phyloP scores from a whole-genome alignment of 352 stramenopile genomes.

The Paralagenidium karlingii region DNA sequence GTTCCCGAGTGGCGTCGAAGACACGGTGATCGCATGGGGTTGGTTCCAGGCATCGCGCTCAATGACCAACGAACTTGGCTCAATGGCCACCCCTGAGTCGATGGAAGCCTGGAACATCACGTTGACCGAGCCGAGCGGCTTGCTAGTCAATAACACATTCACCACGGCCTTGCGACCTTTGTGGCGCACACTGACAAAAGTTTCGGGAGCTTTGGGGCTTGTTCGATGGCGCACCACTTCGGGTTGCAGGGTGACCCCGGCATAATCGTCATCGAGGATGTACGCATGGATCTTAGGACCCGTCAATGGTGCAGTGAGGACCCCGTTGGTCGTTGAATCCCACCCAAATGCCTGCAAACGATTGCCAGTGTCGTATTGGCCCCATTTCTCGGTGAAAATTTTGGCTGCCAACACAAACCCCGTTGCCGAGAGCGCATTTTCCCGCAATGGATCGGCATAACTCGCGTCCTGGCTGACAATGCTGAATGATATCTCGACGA shows the following conservation, averaged over 20 bases:
- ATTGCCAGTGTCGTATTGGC: constrained; percentile 45
- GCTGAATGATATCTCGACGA: constrained; percentile 15
- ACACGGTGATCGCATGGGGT: too few species aligned
- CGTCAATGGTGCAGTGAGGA: constrained; percentile 27
- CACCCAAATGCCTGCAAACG: constrained; percentile 30
- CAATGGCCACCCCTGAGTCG: constrained; percentile 12
- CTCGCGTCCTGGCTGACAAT: constrained; percentile 17
- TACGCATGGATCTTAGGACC: constrained; percentile 15
- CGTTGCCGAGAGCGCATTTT: not conserved
- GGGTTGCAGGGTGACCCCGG: constrained; percentile 14
- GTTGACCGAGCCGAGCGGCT: constrained; percentile 22
- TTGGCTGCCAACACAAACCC: constrained; percentile 21
- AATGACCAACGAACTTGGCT: constrained; percentile 18
- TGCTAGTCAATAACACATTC: constrained; percentile 16
- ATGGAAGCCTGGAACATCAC: constrained; percentile 15
- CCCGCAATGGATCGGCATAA: constrained; percentile 26
- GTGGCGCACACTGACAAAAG: constrained; percentile 23
- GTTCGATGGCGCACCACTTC: constrained; percentile 23
- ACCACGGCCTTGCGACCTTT: constrained; percentile 30
- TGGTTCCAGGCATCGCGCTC: constrained; percentile 14
- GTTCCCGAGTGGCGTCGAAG: too few species aligned
- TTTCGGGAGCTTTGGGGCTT: constrained; percentile 6
- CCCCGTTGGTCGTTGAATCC: constrained; percentile 18
- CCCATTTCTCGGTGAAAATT: constrained; percentile 34
- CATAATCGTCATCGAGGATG: constrained; percentile 39